Evolutionary conservation across 352 stramenopile genomes (phyloP), one percentile per base, ranked within the genome.

Genomic region (Pythium graminicola): DNA sequence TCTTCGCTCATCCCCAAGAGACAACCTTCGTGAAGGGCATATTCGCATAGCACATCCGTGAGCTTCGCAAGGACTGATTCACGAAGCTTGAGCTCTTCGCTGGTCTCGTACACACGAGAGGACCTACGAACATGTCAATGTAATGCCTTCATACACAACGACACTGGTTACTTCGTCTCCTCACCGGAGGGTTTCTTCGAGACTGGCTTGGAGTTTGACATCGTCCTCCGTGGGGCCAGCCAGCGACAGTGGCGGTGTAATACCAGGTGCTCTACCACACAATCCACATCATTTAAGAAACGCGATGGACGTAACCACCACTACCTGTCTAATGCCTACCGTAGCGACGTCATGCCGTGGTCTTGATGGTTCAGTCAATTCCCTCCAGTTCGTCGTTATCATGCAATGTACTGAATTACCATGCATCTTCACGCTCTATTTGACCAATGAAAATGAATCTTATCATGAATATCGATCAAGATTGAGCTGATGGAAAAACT

Each of bases 181-280:
- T 23, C 32, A 92, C 81, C 57, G 56, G 4, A 92, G 66, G 20
- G 76, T 86, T 43, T 73, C 52, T 45, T 86, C 63, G 19, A 93
- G 64, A 57, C 75, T 70, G 6, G 74, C 50, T n/a, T 89, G 86
- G 8, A 89, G 75, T 23, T 70, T 62, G 29, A 73, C 62, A 55
- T 93, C 83, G 35, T 81, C 61, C 4, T 86, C 78, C 2, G 75
- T 81, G 2, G 83, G 83, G 1, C 52, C 70, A 6, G 76, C 79
- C 17, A 86, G 63, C 32, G 83, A 93, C n/a, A 93, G 64, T 40
- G 83, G 78, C 41, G 72, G 77, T 56, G 77, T 84, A 61, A 87
- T 85, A 14, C 63, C 63, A 8, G 50, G 51, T 20, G 48, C 55
- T 41, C 53, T 65, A 28, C 20, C 7, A 29, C 20, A 28, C 27